A percentile compares a stretch with the other conserved stretches of the same genome.
Conservation (phyloP, 352 stramenopile species). For the Globisporangium emineosum region DNA sequence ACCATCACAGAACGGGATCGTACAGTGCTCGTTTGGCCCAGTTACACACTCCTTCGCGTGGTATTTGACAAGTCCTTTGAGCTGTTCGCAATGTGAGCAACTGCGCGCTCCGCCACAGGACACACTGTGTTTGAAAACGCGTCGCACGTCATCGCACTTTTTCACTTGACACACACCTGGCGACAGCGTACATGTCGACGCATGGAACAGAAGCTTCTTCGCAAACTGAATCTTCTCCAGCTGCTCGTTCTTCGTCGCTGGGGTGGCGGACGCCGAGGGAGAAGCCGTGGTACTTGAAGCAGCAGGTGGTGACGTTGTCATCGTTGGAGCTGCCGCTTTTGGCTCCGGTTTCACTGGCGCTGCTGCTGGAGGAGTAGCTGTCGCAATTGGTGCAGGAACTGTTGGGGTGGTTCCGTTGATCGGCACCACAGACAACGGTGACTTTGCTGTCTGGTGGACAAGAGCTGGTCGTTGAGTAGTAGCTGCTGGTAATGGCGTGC, state of each 20-base stretch:
- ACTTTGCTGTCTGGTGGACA: conserved; percentile 12
- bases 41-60: conserved; percentile 76
- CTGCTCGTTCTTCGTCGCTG: conserved; percentile 48
- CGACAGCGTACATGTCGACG: conserved; percentile 55
- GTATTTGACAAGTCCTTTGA: conserved; percentile 83
- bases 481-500: neutral
- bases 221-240: conserved; percentile 85
- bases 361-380: conserved; percentile 1
- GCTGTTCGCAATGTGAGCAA: conserved; percentile 77
- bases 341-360: conserved; percentile 38
- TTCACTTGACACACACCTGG: conserved; percentile 77
- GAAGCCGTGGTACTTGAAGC: conserved; percentile 14
- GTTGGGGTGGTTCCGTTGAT: neutral
- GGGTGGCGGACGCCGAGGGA: conserved; percentile 18
- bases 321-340: neutral
- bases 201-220: conserved; percentile 76
- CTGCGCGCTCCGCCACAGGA: conserved; percentile 65
- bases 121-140: conserved; percentile 83
- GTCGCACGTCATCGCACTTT: conserved; percentile 82
- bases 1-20: conserved; percentile 82
- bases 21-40: conserved; percentile 61
- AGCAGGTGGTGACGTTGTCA: neutral
- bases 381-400: neutral
- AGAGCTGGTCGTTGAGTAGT: conserved; percentile 25
- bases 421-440: neutral